Evolutionary conservation across 2,329 filamentous ascomycete genomes (phyloP).

Genomic region (Fusarium sp.): DNA sequence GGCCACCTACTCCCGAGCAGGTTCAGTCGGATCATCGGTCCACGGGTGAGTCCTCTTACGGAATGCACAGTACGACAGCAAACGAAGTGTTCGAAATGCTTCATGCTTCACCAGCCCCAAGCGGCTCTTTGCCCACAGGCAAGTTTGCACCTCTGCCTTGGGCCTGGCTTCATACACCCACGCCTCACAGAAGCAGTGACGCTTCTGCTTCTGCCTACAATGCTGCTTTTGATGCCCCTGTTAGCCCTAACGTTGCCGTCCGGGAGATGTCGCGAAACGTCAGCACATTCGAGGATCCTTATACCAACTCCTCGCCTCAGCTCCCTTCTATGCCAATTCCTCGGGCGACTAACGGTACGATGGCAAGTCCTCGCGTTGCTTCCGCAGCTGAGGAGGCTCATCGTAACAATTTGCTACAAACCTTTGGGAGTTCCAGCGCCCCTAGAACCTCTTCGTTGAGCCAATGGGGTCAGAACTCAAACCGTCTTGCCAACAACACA

Average conservation of each 20-base stretch:
- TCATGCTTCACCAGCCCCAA: constrained; percentile 49
- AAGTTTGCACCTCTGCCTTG: constrained; percentile 60
- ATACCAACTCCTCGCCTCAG: constrained; percentile 44
- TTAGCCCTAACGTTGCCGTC: constrained; percentile 42
- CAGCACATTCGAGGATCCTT: constrained; percentile 48
- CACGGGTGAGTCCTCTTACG: constrained; percentile 61
- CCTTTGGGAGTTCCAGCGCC: constrained; percentile 45
- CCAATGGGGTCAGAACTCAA: constrained; percentile 46
- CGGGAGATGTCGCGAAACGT: constrained; percentile 26
- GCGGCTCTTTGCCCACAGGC: constrained; percentile 44
- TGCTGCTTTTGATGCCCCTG: constrained; percentile 44
- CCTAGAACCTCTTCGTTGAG: constrained; percentile 49
- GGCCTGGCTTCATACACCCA: constrained; percentile 59
- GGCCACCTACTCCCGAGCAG: constrained; percentile 57
- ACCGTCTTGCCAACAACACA: constrained; percentile 33
- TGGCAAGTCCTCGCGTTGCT: constrained; percentile 31
- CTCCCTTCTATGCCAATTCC: constrained; percentile 23
- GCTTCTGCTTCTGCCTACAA: constrained; percentile 36
- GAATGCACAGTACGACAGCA: constrained; percentile 64
- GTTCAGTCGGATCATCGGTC: constrained; percentile 46
- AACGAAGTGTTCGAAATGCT: constrained; percentile 62
- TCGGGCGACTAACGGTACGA: constrained; percentile 27
- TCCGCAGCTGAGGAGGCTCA: constrained; percentile 48
- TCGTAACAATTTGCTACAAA: constrained; percentile 51
- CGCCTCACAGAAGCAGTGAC: constrained; percentile 44